Evolutionary conservation across 768 basidiomycete genomes (phyloP), one percentile per base, ranked within the genome.

Genomic region (Mycena indigotica): DNA sequence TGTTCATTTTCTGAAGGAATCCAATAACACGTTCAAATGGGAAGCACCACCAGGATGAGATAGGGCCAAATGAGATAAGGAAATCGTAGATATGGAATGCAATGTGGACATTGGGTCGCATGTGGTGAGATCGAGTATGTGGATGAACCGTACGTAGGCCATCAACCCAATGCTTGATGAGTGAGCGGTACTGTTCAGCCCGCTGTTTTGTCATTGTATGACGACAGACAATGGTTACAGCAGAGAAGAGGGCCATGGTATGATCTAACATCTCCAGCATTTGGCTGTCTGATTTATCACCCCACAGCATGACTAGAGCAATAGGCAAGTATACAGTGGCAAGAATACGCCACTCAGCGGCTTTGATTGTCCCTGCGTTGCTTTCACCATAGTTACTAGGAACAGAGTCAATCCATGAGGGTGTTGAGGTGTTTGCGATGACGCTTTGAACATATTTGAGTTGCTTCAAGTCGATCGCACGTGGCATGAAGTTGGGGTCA

Each of bases 41-140:
- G n/a, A n/a, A 78, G 26, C 63, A 67, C 73, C 72, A 78, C 79
- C 76, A 80, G 0, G 69, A 70, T 3, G 61, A 65, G 1, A 74
- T 62, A 10, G 75, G 74, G 0, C 78, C 73, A 53, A 76, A 77
- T 4, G 70, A 61, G 0, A 66, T n/a, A 2, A 76, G 62, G 51
- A 75, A 76, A 17, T 76, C 68, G 15, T 68, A 62, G 6, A 78
- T 51, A 55, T 77, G 77, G 46, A 76, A 65, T 0, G 70, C 62
- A 15, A 68, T 61, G 51, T 76, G 75, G 16, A 67, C n/a, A 41
- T 72, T 75, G 19, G 65, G 58, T 4, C 57, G 35, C 4, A 60
- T 29, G 1, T 15, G 25, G 38, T 62, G 57, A 50, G 53, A 19
- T 12, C 0, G 44, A n/a, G 66, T 67, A 56, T 69, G 66, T 16